phyloP scores from a whole-genome alignment of 1,139 yeast genomes.

The Torulaspora globosa region DNA sequence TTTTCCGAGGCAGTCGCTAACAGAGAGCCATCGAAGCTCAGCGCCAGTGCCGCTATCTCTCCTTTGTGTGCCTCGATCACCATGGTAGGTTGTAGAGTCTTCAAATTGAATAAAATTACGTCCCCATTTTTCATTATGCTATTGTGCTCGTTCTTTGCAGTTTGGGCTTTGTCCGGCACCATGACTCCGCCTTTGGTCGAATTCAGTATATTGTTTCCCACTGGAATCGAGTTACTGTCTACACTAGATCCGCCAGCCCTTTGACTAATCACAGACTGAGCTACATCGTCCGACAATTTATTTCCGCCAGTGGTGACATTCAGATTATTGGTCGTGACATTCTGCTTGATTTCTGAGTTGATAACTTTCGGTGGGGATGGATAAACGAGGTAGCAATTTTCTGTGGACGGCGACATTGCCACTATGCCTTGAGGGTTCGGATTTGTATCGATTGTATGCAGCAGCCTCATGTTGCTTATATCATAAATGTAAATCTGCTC shows the following conservation, averaged over 20 bases:
- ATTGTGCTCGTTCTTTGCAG: slow-evolving; percentile 11
- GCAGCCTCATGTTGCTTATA: slow-evolving; percentile 76
- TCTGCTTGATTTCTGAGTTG: slow-evolving; percentile 32
- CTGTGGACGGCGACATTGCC: slow-evolving; percentile 63
- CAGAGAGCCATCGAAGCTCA: slow-evolving; percentile 75
- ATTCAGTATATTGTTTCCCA: background rate
- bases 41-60: slow-evolving; percentile 69
- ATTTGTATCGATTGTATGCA: slow-evolving; percentile 83
- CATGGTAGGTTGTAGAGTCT: slow-evolving; percentile 73
- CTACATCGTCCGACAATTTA: slow-evolving; percentile 3
- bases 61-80: slow-evolving; percentile 94
- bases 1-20: slow-evolving; percentile 93
- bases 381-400: slow-evolving; percentile 70
- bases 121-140: slow-evolving; percentile 63
- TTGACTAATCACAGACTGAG: background rate
- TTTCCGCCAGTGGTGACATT: slow-evolving; percentile 15
- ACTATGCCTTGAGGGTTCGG: slow-evolving; percentile 56
- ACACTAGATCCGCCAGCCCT: background rate
- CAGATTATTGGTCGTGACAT: slow-evolving; percentile 33
- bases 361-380: slow-evolving; percentile 63
- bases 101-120: slow-evolving; percentile 77
- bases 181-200: slow-evolving; percentile 1
- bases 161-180: slow-evolving; percentile 6
- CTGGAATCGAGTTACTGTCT: background rate
- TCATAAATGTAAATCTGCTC: slow-evolving; percentile 89